Percentiles rank a stretch among this genome's conserved stretches.
phyloP scores from a whole-genome alignment of 2,329 filamentous ascomycete genomes.

The Chrysosphaeria jannelii region DNA sequence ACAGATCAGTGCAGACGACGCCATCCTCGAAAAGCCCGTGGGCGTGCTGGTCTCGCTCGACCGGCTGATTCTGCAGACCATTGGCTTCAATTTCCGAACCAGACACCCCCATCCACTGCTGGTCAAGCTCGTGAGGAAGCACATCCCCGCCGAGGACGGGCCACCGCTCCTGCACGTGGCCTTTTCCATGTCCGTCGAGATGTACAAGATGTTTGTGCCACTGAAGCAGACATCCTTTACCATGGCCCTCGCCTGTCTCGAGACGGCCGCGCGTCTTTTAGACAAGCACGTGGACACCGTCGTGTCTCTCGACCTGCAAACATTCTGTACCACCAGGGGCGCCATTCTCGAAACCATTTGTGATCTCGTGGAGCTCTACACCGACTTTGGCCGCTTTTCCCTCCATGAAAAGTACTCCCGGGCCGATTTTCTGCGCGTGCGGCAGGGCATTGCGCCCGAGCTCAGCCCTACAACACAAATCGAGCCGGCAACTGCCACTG shows the following conservation, averaged over 20 bases:
- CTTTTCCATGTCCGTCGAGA: slow-evolving; percentile 59
- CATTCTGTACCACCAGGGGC: slow-evolving; percentile 14
- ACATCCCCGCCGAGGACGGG: slow-evolving; percentile 18
- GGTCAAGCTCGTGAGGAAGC: slow-evolving; percentile 40
- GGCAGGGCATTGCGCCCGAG: not conserved
- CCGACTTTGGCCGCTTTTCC: slow-evolving; percentile 35
- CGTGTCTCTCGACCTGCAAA: slow-evolving; percentile 10
- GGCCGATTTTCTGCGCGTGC: not conserved
- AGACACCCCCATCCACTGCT: slow-evolving; percentile 66
- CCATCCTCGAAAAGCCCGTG: slow-evolving; percentile 54
- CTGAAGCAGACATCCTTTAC: slow-evolving; percentile 72
- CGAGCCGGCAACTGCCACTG: not conserved
- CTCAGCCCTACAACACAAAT: not conserved
- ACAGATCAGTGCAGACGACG: slow-evolving; percentile 53
- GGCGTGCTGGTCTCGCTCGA: slow-evolving; percentile 72
- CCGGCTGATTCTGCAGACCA: slow-evolving; percentile 70
- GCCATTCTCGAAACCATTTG: slow-evolving; percentile 49
- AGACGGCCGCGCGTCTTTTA: slow-evolving; percentile 45
- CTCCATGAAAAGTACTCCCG: not conserved
- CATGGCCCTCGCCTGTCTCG: slow-evolving; percentile 54
- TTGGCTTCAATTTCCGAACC: slow-evolving; percentile 78
- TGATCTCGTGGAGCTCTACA: slow-evolving; percentile 77
- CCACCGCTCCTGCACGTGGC: slow-evolving; percentile 32
- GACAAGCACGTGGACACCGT: slow-evolving; percentile 21
- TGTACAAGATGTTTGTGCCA: slow-evolving; percentile 80